phyloP scores from a whole-genome alignment of 495 filamentous ascomycete genomes.

The Hypoxylon fragiforme region DNA sequence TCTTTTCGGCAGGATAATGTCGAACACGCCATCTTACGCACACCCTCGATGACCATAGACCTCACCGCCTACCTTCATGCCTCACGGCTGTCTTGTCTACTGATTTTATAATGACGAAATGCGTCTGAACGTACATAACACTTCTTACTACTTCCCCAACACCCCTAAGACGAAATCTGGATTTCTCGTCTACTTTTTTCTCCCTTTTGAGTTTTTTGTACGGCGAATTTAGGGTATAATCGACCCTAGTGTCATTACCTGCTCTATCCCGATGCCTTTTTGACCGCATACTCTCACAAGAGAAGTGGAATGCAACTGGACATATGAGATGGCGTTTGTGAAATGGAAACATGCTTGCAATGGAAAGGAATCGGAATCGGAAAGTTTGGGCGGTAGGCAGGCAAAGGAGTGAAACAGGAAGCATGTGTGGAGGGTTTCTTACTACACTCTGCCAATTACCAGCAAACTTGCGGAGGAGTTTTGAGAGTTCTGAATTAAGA shows the following conservation, averaged over 20 bases:
- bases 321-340: slow-evolving; percentile 32
- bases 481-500: too few species aligned
- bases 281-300: background rate
- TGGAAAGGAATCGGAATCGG: too few species aligned
- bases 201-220: slow-evolving; percentile 4
- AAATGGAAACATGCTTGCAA: background rate
- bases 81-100: slow-evolving; percentile 32
- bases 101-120: slow-evolving; percentile 40
- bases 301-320: slow-evolving; percentile 3
- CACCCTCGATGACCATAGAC: slow-evolving; percentile 29
- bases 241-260: background rate
- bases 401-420: too few species aligned
- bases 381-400: too few species aligned
- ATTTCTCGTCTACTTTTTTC: slow-evolving; percentile 12
- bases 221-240: slow-evolving; percentile 5
- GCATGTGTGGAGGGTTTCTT: too few species aligned
- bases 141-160: slow-evolving; percentile 9
- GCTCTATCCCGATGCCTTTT: background rate
- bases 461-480: too few species aligned
- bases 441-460: too few species aligned
- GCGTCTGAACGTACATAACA: slow-evolving; percentile 25
- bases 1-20: slow-evolving; percentile 12
- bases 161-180: slow-evolving; percentile 17
- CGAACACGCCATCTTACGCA: slow-evolving; percentile 4
- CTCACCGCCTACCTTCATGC: slow-evolving; percentile 31